phyloP scores from a whole-genome alignment of 257 asterid genomes.

The Capsicum pubescens region DNA sequence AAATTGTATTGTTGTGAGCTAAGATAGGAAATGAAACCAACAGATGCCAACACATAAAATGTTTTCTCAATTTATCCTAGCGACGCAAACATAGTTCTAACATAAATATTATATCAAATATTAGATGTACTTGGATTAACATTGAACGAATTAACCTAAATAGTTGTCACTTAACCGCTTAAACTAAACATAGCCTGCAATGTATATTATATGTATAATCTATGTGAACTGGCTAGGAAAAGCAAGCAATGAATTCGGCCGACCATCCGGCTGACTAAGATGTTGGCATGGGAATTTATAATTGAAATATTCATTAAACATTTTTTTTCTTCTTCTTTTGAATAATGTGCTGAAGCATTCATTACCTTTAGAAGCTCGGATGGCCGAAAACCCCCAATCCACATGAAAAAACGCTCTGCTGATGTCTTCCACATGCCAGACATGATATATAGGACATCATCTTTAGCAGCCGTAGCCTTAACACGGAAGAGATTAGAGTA shows the following conservation, averaged over 20 bases:
- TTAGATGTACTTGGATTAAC: background rate
- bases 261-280: background rate
- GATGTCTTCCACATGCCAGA: conserved; percentile 90
- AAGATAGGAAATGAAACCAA: background rate
- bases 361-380: conserved; percentile 82
- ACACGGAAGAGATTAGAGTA: conserved; percentile 70
- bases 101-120: background rate
- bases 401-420: conserved; percentile 82
- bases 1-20: background rate
- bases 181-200: background rate
- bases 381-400: conserved; percentile 97
- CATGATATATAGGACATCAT: conserved; percentile 76
- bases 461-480: conserved; percentile 81
- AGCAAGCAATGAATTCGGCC: background rate
- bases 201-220: background rate
- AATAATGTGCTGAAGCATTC: background rate
- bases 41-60: background rate
- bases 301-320: background rate
- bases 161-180: background rate
- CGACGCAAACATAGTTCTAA: background rate
- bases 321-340: background rate
- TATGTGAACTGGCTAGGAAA: background rate
- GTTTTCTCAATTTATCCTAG: background rate
- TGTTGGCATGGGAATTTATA: background rate
- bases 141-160: background rate